phyloP scores from a whole-genome alignment of 2,329 filamentous ascomycete species.

The Pestalotiopsis fici region DNA sequence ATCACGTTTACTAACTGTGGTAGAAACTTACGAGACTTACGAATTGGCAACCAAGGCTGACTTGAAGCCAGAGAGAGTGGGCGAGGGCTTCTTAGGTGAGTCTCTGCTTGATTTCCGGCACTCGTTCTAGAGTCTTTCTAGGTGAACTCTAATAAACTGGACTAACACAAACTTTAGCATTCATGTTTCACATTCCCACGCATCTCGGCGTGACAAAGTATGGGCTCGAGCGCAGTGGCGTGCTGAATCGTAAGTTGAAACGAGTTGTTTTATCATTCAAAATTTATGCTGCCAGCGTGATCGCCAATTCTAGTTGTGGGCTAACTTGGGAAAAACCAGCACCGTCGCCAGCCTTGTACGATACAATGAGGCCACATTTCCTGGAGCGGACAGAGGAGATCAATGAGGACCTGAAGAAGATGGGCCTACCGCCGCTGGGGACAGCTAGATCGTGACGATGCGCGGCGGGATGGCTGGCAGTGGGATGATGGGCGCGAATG shows the following conservation, averaged over 20 bases:
- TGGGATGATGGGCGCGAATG: background rate
- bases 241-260: slow-evolving; percentile 15
- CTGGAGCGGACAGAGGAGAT: slow-evolving; percentile 18
- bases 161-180: slow-evolving; percentile 13
- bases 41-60: slow-evolving; percentile 18
- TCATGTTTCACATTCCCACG: slow-evolving; percentile 27
- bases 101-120: background rate
- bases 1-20: background rate
- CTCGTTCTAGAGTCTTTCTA: slow-evolving; percentile 4
- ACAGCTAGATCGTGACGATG: slow-evolving; percentile 1
- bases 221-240: slow-evolving; percentile 17
- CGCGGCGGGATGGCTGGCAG: background rate
- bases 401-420: slow-evolving; percentile 15
- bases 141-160: background rate
- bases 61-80: slow-evolving; percentile 19
- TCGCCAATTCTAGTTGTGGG: background rate
- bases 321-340: slow-evolving; percentile 10
- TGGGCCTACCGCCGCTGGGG: slow-evolving; percentile 5
- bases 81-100: slow-evolving; percentile 24
- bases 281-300: background rate
- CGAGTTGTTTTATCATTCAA: background rate
- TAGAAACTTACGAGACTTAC: slow-evolving; percentile 24
- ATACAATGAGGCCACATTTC: slow-evolving; percentile 21
- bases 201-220: slow-evolving; percentile 25
- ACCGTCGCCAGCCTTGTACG: slow-evolving; percentile 17